These are phyloP conservation scores for Eutrema salsugineum DNA, from an alignment of 441 rosid species.

Conservation along the genomic window DNA sequence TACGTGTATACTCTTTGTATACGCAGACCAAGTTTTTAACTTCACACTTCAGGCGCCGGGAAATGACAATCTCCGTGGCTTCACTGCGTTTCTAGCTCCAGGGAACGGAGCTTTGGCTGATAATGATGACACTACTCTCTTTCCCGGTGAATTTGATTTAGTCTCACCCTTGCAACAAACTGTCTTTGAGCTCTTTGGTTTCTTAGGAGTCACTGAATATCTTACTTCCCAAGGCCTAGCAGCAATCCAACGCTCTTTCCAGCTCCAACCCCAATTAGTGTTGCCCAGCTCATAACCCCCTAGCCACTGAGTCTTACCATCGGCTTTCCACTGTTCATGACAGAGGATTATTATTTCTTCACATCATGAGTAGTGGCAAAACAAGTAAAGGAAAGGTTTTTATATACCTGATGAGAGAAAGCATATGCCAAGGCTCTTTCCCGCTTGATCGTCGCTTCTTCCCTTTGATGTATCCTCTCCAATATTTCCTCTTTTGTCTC, in stretches of 20 bases:
- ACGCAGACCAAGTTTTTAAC: neutral
- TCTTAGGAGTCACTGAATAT: conserved; percentile 54
- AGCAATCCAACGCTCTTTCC: conserved; percentile 94
- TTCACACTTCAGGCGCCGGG: conserved; percentile 36
- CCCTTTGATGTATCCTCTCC: conserved; percentile 72
- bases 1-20: neutral
- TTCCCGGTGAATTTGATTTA: conserved; percentile 41
- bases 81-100: conserved; percentile 38
- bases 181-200: conserved; percentile 40
- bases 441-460: conserved; percentile 86
- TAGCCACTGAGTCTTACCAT: conserved; percentile 49
- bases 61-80: conserved; percentile 62
- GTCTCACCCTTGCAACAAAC: conserved; percentile 36
- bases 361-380: neutral
- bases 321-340: conserved; percentile 71
- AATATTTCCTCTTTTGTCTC: conserved; percentile 76
- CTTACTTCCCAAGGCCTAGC: conserved; percentile 93
- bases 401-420: conserved; percentile 84
- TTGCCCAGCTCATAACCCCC: conserved; percentile 58
- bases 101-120: conserved; percentile 37
- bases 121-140: conserved; percentile 33
- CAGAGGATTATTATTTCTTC: neutral
- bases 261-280: conserved; percentile 94
- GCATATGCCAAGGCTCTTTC: conserved; percentile 95
- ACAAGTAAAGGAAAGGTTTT: neutral